Conservation (phyloP, 345 rosid genomes). For the Heritiera fomes region DNA sequence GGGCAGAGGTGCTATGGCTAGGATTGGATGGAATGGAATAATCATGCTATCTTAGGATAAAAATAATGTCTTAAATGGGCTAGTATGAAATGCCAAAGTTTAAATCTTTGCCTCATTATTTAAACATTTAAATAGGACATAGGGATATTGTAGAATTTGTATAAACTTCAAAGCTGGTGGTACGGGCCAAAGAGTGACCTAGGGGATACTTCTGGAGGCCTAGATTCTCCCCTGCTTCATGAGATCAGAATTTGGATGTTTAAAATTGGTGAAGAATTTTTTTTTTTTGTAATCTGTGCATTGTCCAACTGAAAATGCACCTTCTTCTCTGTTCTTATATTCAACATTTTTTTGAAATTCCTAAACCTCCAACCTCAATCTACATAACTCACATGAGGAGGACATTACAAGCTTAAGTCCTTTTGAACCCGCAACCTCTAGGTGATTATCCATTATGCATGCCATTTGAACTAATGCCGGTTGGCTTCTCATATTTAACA, state of each 20-base stretch:
- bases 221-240: neutral
- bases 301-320: neutral
- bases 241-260: neutral
- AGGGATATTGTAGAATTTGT: neutral
- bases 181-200: neutral
- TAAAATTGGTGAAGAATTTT: neutral
- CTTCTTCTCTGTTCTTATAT: neutral
- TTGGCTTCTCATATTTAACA: neutral
- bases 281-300: neutral
- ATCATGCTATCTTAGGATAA: neutral
- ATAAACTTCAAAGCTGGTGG: neutral
- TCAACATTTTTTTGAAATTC: too few relatives aligned
- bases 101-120: neutral
- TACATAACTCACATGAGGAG: neutral
- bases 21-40: neutral
- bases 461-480: neutral
- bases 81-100: neutral
- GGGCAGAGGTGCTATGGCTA: slow-evolving; percentile 10
- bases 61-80: neutral
- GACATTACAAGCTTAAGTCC: neutral
- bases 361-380: neutral
- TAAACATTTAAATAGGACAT: neutral
- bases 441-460: neutral
- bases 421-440: neutral
- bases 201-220: neutral